Conservation (phyloP, 345 rosid species). For the Mercurialis annua region DNA sequence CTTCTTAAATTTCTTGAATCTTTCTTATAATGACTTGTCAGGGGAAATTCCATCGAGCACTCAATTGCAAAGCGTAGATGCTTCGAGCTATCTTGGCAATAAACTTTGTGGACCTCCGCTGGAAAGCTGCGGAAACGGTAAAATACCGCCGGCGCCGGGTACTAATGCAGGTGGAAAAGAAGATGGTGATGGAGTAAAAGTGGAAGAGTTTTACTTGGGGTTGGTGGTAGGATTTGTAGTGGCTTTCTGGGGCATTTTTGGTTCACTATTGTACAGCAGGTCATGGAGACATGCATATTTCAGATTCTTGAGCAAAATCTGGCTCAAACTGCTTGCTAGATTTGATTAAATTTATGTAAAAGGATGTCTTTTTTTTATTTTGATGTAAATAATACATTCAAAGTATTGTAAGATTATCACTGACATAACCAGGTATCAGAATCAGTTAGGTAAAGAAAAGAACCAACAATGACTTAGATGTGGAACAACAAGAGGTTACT, state of each 20-base stretch:
- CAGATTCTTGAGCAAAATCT: too few relatives aligned
- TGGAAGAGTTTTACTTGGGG: conserved; percentile 6
- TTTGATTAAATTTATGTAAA: too few relatives aligned
- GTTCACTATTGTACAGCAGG: too few relatives aligned
- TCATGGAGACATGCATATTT: too few relatives aligned
- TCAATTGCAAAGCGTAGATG: conserved; percentile 4
- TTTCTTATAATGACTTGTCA: conserved; percentile 1
- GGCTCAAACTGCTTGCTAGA: too few relatives aligned
- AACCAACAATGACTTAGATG: too few relatives aligned
- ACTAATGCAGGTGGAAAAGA: neutral
- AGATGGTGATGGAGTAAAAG: neutral
- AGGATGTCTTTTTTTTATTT: too few relatives aligned
- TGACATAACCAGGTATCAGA: too few relatives aligned
- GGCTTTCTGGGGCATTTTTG: conserved; percentile 11
- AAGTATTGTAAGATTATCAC: too few relatives aligned
- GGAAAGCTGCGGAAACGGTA: neutral
- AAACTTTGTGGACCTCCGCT: conserved; percentile 4
- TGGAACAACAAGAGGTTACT: too few relatives aligned
- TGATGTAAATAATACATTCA: too few relatives aligned
- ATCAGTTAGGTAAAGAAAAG: too few relatives aligned
- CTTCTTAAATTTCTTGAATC: neutral
- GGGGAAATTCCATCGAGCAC: conserved; percentile 13
- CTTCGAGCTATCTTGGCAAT: neutral
- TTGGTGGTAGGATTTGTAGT: conserved; percentile 12
- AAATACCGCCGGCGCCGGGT: neutral